phyloP scores from a whole-genome alignment of 805 yeast species.

The Wickerhamiella sorbophila region DNA sequence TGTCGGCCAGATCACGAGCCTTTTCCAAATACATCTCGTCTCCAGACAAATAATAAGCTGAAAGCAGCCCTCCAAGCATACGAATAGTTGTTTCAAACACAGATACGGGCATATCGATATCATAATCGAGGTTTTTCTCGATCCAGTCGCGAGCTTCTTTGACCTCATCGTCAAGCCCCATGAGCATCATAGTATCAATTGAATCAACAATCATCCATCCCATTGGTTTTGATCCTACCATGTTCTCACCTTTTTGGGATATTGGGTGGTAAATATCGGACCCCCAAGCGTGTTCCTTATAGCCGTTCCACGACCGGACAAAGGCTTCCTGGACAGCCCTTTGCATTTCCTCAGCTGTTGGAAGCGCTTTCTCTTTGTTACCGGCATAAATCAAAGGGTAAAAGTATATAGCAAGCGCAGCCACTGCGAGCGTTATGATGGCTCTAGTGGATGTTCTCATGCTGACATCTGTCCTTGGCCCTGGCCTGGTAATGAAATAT shows the following conservation, averaged over 20 bases:
- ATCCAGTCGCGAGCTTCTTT: conserved; percentile 28
- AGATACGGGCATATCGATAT: conserved; percentile 39
- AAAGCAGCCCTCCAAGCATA: conserved; percentile 38
- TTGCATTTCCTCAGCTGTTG: conserved; percentile 17
- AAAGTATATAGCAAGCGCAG: not conserved
- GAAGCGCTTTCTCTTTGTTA: not conserved
- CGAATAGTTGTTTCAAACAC: conserved; percentile 39
- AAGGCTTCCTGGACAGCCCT: conserved; percentile 27
- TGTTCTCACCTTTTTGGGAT: conserved; percentile 10
- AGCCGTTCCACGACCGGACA: conserved; percentile 31
- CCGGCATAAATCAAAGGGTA: not conserved
- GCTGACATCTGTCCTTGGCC: not conserved
- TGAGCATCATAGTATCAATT: conserved; percentile 36
- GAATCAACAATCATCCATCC: conserved; percentile 40
- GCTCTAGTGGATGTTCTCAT: not conserved
- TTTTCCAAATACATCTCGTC: conserved; percentile 25
- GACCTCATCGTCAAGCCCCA: conserved; percentile 31
- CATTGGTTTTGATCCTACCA: conserved; percentile 23
- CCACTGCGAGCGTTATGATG: not conserved
- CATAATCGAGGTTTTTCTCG: conserved; percentile 30
- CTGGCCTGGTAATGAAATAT: not conserved
- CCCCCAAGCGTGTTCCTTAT: conserved; percentile 32
- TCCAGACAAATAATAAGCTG: conserved; percentile 37
- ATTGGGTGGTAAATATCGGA: conserved; percentile 24
- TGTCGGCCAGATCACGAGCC: conserved; percentile 35